Evolutionary conservation across 306 rosid genomes (phyloP), one percentile per base, ranked within the genome.

Genomic region (Bauhinia variegata): DNA sequence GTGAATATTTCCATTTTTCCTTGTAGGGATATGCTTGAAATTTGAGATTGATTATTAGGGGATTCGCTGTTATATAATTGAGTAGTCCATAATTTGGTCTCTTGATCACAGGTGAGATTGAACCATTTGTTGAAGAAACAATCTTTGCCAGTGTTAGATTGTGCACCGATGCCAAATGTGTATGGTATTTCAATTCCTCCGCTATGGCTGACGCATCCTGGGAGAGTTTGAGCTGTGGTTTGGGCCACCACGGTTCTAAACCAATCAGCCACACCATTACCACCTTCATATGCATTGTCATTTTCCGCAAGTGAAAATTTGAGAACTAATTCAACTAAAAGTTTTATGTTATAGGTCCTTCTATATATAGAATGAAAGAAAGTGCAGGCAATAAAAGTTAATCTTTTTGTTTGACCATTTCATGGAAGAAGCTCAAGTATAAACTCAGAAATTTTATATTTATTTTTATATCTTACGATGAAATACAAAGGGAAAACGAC

Each of bases 161-260:
- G 47, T 41, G 47, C 0, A 3, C 15, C 46, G 4, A 37, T 42
- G 1, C 93, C 84, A 33, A 84, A 87, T 7, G 89, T 89, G 50
- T 79, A 87, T 30, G 86, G 84, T 54, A 87, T 70, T 8, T 32
- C 7, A 2, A 87, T 3, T 6, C 42, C 16, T 8, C 87, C 92
- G 11, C 87, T 81, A 1, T 44, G 16, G 30, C 16, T 31, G 0
- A 1, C 38, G 64, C 82, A 77, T 13, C 70, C 78, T 19, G 55
- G 61, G 9, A 30, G 38, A 18, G 82, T 54, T 63, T 18, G 33
- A 36, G 55, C 14, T 6, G 53, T 11, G 5, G 15, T 54, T 30
- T 43, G 18, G 7, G 54, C 17, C 28, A 17, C 38, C 0, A 34
- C 47, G 32, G 31, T n/a, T n/a, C 30, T 4, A 11, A 11, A 12